Evolutionary conservation across 371 early-diverging fungal species (phyloP).

Genomic region (Rhizopus microsporus): DNA sequence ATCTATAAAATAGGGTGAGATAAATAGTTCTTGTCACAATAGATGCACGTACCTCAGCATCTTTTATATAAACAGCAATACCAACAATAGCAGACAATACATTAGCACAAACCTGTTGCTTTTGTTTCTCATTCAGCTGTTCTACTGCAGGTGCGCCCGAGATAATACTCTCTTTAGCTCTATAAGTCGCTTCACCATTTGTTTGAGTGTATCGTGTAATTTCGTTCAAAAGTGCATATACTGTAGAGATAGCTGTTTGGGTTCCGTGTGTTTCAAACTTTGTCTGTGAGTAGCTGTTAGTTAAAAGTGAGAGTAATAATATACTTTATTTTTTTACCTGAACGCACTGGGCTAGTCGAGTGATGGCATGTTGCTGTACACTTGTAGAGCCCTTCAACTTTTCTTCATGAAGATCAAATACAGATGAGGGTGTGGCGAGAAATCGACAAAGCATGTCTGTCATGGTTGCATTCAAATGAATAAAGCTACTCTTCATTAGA

Average conservation of each 20-base stretch:
- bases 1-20: slow-evolving; percentile 35
- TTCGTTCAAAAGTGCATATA: slow-evolving; percentile 59
- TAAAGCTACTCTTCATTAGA: slow-evolving; percentile 41
- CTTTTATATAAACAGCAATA: slow-evolving; percentile 61
- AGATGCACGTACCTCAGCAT: slow-evolving; percentile 48
- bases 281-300: slow-evolving; percentile 19
- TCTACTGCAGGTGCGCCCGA: slow-evolving; percentile 35
- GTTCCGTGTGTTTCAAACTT: slow-evolving; percentile 40
- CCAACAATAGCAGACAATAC: slow-evolving; percentile 64
- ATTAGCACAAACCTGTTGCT: slow-evolving; percentile 59
- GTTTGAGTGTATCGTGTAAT: slow-evolving; percentile 49
- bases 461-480: slow-evolving; percentile 50
- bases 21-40: neutral
- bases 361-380: slow-evolving; percentile 59
- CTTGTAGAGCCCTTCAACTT: slow-evolving; percentile 23
- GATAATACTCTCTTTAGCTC: slow-evolving; percentile 27
- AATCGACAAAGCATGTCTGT: slow-evolving; percentile 59
- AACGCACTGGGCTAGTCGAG: slow-evolving; percentile 61
- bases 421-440: slow-evolving; percentile 62
- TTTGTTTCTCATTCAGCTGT: slow-evolving; percentile 44
- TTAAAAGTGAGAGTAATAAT: neutral
- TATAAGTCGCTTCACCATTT: slow-evolving; percentile 10
- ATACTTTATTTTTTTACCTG: slow-evolving; percentile 35
- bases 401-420: slow-evolving; percentile 50
- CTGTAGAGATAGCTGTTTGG: slow-evolving; percentile 55